These are phyloP conservation scores for Polychytrium aggregatum DNA, from an alignment of 192 early-diverging fungal species.

Conservation along the genomic window DNA sequence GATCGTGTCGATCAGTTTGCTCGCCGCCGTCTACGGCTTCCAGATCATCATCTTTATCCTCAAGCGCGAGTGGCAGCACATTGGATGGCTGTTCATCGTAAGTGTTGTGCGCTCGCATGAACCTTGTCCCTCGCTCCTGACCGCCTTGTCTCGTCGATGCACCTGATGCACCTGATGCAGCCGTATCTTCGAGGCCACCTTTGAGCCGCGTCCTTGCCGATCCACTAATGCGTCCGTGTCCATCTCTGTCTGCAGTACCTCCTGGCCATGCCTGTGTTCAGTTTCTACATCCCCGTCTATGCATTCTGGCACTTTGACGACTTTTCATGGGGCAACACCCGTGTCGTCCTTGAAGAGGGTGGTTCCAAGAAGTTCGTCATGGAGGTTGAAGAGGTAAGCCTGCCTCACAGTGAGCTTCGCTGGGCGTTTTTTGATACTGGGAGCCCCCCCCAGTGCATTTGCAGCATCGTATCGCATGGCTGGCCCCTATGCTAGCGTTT, in stretches of 20 bases:
- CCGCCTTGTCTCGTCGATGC: no score
- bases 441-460: no score
- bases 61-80: slow-evolving; percentile 48
- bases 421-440: slow-evolving; percentile 1
- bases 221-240: no score
- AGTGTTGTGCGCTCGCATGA: slow-evolving; percentile 14
- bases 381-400: slow-evolving; percentile 44
- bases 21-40: slow-evolving; percentile 77
- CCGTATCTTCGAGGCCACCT: slow-evolving; percentile 7
- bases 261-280: slow-evolving; percentile 82
- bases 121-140: background rate
- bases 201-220: background rate
- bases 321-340: slow-evolving; percentile 98
- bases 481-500: no score
- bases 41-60: slow-evolving; percentile 75
- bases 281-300: slow-evolving; percentile 84
- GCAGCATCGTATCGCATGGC: no score
- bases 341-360: slow-evolving; percentile 77
- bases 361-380: slow-evolving; percentile 32
- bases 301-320: slow-evolving; percentile 99
- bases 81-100: slow-evolving; percentile 82
- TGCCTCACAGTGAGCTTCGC: background rate
- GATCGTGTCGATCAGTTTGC: slow-evolving; percentile 62
- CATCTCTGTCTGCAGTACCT: slow-evolving; percentile 49
- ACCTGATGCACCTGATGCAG: background rate